These are phyloP conservation scores for Beauveria scarabaeidicola DNA, from an alignment of 2,329 filamentous ascomycete species.

Conservation along the genomic window DNA sequence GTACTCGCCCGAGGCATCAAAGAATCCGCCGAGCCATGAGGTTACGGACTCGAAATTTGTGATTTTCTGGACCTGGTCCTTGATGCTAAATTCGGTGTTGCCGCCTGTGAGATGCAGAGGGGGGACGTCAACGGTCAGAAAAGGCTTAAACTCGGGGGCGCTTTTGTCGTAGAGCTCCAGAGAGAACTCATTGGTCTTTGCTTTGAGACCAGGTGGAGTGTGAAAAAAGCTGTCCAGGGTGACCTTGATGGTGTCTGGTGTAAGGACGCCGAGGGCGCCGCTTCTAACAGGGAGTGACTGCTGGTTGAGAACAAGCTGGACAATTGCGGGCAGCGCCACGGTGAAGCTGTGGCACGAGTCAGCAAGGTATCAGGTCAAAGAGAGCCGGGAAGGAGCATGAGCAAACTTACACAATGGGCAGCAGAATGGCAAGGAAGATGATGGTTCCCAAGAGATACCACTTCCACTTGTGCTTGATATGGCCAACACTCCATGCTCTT, in stretches of 20 bases:
- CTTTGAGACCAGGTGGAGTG: slow-evolving; percentile 25
- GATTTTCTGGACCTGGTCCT: slow-evolving; percentile 27
- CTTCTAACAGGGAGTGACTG: slow-evolving; percentile 31
- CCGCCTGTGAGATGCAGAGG: slow-evolving; percentile 25
- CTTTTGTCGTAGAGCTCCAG: slow-evolving; percentile 34
- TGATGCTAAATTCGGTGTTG: slow-evolving; percentile 28
- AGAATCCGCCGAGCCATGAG: slow-evolving; percentile 30
- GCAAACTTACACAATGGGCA: slow-evolving; percentile 10
- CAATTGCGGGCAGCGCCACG: slow-evolving; percentile 37
- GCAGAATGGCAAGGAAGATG: slow-evolving; percentile 10
- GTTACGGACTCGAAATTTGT: slow-evolving; percentile 31
- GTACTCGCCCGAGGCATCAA: slow-evolving; percentile 25
- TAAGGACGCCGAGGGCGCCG: slow-evolving; percentile 26
- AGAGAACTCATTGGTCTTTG: slow-evolving; percentile 28
- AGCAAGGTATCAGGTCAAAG: background rate
- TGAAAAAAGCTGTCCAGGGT: slow-evolving; percentile 28
- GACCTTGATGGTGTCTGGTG: slow-evolving; percentile 26
- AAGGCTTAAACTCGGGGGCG: slow-evolving; percentile 22
- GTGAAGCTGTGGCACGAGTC: slow-evolving; percentile 28
- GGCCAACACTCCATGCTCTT: slow-evolving; percentile 21
- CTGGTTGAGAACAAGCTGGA: slow-evolving; percentile 34
- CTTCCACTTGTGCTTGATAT: slow-evolving; percentile 35
- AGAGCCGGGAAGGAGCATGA: background rate
- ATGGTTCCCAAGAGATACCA: slow-evolving; percentile 33
- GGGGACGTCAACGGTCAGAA: slow-evolving; percentile 20